Base-by-base conservation (phyloP, 1,284 basidiomycete genomes). In the Trichosporon ovoides region DNA sequence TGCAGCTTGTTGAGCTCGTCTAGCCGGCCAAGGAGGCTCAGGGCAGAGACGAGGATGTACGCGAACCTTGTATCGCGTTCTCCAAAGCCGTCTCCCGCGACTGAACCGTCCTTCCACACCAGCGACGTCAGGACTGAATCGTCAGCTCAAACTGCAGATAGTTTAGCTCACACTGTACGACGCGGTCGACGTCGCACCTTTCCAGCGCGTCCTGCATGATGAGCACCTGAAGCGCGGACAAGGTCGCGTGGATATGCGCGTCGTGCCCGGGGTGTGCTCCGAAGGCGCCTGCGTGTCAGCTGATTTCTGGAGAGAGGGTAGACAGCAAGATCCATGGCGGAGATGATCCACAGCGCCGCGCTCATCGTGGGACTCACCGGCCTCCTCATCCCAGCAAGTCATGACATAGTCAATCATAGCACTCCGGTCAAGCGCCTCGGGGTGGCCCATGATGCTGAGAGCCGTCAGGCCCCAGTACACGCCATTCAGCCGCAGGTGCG, bases 381-480 rank as follows among this genome's bases (percentile, higher is more conserved):
- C 83, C 76, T 88, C 84, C 12, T 91, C 86, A 68, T 94, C 87
- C 90, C 91, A 98, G 76, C 95, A 98, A 65, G 84, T 87, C 84
- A 93, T 83, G 36, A 98, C 91, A 74, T 90, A 98, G 7, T 84
- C 82, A 43, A 98, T 83, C 83, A 92, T 89, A 58, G 90, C 91
- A 13, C 89, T 84, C 50, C 87, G 78, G 64, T 88, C 83, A 19
- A 98, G 78, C 0, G 89, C 89, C 51, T 93, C 87, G 48, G 84
- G 80, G 24, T 83, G 83, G 0, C 83, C 83, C 85, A 98, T 87
- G 31, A 93, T 81, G 52, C 83, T 87, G 3, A 96, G 79, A 0
- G 95, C 91, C 0, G 88, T 91, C 24, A 95, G 80, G 11, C 91
- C 95, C 95, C 95, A 99, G 77, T 98, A 98, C 16, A 98, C 83